These are phyloP conservation scores for Eryngium alpinum DNA, from an alignment of 140 eudicot genomes.

Conservation along the genomic window DNA sequence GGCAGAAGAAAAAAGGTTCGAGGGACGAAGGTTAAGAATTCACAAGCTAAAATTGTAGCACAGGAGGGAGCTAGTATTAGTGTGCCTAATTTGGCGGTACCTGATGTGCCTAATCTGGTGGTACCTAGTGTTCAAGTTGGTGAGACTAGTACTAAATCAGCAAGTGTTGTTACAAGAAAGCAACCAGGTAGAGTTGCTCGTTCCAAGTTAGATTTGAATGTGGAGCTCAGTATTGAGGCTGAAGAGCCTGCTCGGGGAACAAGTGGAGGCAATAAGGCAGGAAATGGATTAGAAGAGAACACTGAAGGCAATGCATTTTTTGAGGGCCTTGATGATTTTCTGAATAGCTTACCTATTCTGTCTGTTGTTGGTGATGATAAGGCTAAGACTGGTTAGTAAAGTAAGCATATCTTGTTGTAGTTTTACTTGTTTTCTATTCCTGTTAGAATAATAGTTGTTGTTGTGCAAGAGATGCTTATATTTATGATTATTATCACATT, in stretches of 20 bases:
- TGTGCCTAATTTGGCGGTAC: slow-evolving; percentile 13
- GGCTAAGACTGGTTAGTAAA: slow-evolving; percentile 59
- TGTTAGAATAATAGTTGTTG: slow-evolving; percentile 19
- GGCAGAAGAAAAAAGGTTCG: slow-evolving; percentile 27
- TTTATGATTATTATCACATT: slow-evolving; percentile 13
- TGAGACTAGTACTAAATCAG: slow-evolving; percentile 35
- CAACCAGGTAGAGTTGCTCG: slow-evolving; percentile 49
- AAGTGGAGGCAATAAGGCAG: slow-evolving; percentile 39
- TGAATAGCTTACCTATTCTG: slow-evolving; percentile 71
- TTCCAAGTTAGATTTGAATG: slow-evolving; percentile 70
- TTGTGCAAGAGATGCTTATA: slow-evolving; percentile 25
- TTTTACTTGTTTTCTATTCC: slow-evolving; percentile 20
- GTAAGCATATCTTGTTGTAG: slow-evolving; percentile 13
- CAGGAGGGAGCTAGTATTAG: slow-evolving; percentile 24
- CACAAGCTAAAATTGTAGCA: slow-evolving; percentile 22
- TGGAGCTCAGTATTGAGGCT: slow-evolving; percentile 70
- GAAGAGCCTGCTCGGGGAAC: slow-evolving; percentile 48
- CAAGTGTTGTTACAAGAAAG: slow-evolving; percentile 36
- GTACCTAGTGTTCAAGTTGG: slow-evolving; percentile 21
- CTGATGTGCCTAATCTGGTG: slow-evolving; percentile 17
- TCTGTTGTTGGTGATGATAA: slow-evolving; percentile 61
- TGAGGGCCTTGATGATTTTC: slow-evolving; percentile 82
- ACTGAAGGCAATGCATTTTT: slow-evolving; percentile 66
- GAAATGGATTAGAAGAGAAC: slow-evolving; percentile 50
- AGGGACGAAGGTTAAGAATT: slow-evolving; percentile 20